These are phyloP conservation scores for Oemleria cerasiformis DNA, from an alignment of 306 rosid genomes.

Conservation along the genomic window DNA sequence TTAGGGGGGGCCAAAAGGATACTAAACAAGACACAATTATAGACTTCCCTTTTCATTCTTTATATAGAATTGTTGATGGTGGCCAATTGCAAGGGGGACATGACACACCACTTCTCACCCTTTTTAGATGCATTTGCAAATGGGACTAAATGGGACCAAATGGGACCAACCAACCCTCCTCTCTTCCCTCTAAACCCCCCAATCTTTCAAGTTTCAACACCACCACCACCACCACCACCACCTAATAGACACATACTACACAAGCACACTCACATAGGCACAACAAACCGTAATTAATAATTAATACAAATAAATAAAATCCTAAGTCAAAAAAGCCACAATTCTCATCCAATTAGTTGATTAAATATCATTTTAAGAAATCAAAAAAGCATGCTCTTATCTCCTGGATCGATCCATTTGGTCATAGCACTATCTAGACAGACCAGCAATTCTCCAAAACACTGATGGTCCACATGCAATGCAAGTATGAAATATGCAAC, in stretches of 20 bases:
- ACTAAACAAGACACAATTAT: slow-evolving; percentile 61
- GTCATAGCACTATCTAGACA: slow-evolving; percentile 57
- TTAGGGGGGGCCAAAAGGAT: slow-evolving; percentile 35
- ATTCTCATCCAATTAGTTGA: slow-evolving; percentile 13
- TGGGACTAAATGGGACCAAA: neutral
- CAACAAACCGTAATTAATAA: slow-evolving; percentile 3
- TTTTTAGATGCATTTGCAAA: slow-evolving; percentile 68
- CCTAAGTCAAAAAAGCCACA: slow-evolving; percentile 28
- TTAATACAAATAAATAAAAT: slow-evolving; percentile 4
- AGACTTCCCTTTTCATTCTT: slow-evolving; percentile 36
- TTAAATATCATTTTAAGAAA: neutral
- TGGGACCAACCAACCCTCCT: slow-evolving; percentile 21
- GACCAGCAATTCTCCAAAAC: slow-evolving; percentile 37
- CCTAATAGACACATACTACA: neutral
- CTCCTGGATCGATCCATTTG: slow-evolving; percentile 13
- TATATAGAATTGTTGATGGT: slow-evolving; percentile 45
- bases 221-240: slow-evolving; percentile 31
- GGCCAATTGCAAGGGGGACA: slow-evolving; percentile 62
- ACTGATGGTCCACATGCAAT: slow-evolving; percentile 53
- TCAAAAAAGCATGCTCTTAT: slow-evolving; percentile 23
- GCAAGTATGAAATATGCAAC: neutral
- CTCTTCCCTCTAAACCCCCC: slow-evolving; percentile 25
- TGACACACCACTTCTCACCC: slow-evolving; percentile 53
- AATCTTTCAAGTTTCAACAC: slow-evolving; percentile 41
- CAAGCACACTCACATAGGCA: slow-evolving; percentile 18